These are phyloP conservation scores for Aspergillus sergii DNA, from an alignment of 2,329 filamentous ascomycete genomes.

Conservation along the genomic window DNA sequence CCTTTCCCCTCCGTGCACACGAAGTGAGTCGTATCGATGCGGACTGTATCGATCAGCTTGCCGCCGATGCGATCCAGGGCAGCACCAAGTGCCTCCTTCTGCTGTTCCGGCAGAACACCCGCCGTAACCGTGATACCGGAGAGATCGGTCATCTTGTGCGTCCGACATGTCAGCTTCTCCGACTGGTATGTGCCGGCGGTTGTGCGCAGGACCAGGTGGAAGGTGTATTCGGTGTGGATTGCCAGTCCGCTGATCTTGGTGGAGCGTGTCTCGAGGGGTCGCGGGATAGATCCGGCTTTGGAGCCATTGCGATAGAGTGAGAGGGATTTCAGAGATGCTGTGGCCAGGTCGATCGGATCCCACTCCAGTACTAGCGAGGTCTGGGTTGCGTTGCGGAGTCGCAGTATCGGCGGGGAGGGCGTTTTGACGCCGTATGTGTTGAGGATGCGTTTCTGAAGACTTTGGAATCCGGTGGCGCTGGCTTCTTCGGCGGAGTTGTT, in stretches of 20 bases:
- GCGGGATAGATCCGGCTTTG: conserved; percentile 93
- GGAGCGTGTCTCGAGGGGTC: conserved; percentile 81
- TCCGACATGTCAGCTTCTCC: conserved; percentile 81
- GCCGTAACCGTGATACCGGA: conserved; percentile 93
- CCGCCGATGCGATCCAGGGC: conserved; percentile 89
- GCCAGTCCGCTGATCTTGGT: conserved; percentile 96
- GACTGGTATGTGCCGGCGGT: conserved; percentile 84
- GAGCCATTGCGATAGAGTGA: conserved; percentile 93
- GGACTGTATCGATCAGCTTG: conserved; percentile 83
- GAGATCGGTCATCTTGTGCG: conserved; percentile 98
- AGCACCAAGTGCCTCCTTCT: conserved; percentile 71
- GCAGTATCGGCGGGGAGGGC: conserved; percentile 75
- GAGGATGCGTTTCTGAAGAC: conserved; percentile 88
- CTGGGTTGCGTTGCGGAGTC: conserved; percentile 95
- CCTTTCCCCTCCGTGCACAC: conserved; percentile 93
- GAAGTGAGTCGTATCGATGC: conserved; percentile 98
- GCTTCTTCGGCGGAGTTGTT: conserved; percentile 78
- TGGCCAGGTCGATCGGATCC: conserved; percentile 92
- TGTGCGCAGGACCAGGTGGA: conserved; percentile 89
- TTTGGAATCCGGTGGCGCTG: conserved; percentile 74
- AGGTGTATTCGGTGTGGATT: conserved; percentile 95
- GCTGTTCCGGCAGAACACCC: conserved; percentile 74
- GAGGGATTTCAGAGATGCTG: conserved; percentile 85
- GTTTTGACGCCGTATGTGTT: conserved; percentile 80
- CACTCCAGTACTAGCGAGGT: conserved; percentile 98